A percentile compares a stretch with the other conserved stretches of the same genome.
phyloP scores from a whole-genome alignment of 1,139 yeast species.

The Eremothecium coryli region DNA sequence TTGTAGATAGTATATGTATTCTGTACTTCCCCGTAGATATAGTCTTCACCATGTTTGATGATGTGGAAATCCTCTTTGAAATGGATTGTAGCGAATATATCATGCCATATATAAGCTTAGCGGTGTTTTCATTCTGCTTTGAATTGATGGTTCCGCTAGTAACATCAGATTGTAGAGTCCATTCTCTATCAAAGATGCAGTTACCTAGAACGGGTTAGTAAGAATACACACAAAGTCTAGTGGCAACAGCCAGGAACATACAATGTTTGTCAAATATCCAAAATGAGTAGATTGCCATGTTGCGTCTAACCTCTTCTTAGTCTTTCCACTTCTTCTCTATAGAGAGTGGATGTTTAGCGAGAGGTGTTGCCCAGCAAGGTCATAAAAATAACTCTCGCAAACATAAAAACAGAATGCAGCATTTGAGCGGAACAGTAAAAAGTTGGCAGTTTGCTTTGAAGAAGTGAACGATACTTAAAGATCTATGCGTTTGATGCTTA shows the following conservation, averaged over 20 bases:
- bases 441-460: too few species aligned
- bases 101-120: conserved; percentile 82
- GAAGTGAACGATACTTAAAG: too few species aligned
- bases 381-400: too few species aligned
- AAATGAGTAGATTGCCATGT: conserved; percentile 61
- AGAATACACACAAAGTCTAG: neutral
- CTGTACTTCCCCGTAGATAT: conserved; percentile 67
- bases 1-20: conserved; percentile 72
- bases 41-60: conserved; percentile 47
- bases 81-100: conserved; percentile 71
- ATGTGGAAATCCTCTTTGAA: conserved; percentile 46
- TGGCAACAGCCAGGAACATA: conserved; percentile 19
- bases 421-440: too few species aligned
- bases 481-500: too few species aligned
- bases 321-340: too few species aligned
- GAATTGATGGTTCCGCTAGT: conserved; percentile 44
- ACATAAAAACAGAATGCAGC: too few species aligned
- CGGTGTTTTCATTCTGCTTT: conserved; percentile 52
- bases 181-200: conserved; percentile 65
- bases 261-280: conserved; percentile 89
- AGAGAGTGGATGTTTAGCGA: too few species aligned
- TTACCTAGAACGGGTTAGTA: conserved; percentile 33
- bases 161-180: conserved; percentile 31
- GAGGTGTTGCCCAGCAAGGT: too few species aligned
- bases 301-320: too few species aligned